Evolutionary conservation across 2,329 filamentous ascomycete genomes (phyloP).

Genomic region (Paramyrothecium roridum): DNA sequence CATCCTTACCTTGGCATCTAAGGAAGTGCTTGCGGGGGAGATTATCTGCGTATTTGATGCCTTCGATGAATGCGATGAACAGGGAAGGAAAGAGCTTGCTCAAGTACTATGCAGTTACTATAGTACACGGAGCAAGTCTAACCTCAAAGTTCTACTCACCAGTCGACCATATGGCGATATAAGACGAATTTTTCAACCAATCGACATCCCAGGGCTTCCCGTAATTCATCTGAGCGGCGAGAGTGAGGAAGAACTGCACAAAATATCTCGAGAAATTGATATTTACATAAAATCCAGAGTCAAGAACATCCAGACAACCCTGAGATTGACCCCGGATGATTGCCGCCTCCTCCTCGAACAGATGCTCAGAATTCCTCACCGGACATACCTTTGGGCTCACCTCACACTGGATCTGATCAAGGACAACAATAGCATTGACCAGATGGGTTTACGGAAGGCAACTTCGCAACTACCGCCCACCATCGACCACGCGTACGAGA

Average conservation of each 20-base stretch:
- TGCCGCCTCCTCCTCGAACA: background rate
- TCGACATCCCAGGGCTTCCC: background rate
- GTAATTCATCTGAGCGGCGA: background rate
- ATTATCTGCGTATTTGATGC: conserved; percentile 27
- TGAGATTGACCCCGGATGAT: background rate
- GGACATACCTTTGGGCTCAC: background rate
- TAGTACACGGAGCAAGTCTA: background rate
- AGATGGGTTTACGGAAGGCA: too few species aligned
- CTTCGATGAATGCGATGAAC: conserved; percentile 24
- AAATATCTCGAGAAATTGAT: conserved; percentile 4
- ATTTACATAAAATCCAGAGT: conserved; percentile 8
- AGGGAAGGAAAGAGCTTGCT: background rate
- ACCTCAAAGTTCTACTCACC: background rate
- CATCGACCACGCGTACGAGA: too few species aligned
- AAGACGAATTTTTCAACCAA: background rate
- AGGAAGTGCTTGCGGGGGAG: conserved; percentile 3
- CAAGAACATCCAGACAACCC: background rate
- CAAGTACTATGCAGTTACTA: background rate
- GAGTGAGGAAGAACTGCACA: background rate
- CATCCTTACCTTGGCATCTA: conserved; percentile 5
- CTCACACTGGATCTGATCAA: background rate
- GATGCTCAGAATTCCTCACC: too few species aligned
- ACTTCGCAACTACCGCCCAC: background rate
- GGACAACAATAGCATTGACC: too few species aligned
- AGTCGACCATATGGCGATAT: background rate